phyloP scores from a whole-genome alignment of 805 yeast genomes.

The Starmerella khaoyaiensis region DNA sequence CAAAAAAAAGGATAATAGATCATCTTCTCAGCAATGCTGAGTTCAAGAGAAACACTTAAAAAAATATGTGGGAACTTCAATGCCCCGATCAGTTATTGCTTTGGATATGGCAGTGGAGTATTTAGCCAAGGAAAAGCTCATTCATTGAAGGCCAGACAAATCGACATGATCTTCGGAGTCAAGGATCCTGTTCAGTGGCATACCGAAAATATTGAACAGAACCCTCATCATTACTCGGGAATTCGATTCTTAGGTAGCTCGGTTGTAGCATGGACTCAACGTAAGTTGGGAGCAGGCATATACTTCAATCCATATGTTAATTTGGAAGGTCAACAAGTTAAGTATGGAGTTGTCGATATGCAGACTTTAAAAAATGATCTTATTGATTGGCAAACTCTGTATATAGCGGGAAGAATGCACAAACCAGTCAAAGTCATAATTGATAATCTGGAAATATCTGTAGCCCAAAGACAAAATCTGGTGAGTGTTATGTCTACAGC shows the following conservation, averaged over 20 bases:
- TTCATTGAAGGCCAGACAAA: conserved; percentile 38
- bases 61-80: conserved; percentile 44
- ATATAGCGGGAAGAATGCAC: conserved; percentile 84
- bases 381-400: conserved; percentile 72
- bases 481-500: conserved; percentile 65
- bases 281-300: conserved; percentile 66
- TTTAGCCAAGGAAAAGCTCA: conserved; percentile 55
- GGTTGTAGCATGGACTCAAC: conserved; percentile 45
- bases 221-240: conserved; percentile 67
- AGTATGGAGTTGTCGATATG: conserved; percentile 75
- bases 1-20: too few species aligned
- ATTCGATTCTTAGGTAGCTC: conserved; percentile 48
- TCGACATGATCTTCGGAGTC: conserved; percentile 77
- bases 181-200: conserved; percentile 69
- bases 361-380: conserved; percentile 53
- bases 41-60: conserved; percentile 26
- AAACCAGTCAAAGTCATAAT: conserved; percentile 75
- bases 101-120: conserved; percentile 94
- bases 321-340: conserved; percentile 47
- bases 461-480: conserved; percentile 43
- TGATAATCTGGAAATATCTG: conserved; percentile 27
- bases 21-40: conserved; percentile 7
- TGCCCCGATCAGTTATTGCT: conserved; percentile 64
- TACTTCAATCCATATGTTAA: conserved; percentile 85
- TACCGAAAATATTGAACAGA: conserved; percentile 47